Base-by-base conservation (phyloP, 495 filamentous ascomycete genomes). In the Hypoxylon fuscum region DNA sequence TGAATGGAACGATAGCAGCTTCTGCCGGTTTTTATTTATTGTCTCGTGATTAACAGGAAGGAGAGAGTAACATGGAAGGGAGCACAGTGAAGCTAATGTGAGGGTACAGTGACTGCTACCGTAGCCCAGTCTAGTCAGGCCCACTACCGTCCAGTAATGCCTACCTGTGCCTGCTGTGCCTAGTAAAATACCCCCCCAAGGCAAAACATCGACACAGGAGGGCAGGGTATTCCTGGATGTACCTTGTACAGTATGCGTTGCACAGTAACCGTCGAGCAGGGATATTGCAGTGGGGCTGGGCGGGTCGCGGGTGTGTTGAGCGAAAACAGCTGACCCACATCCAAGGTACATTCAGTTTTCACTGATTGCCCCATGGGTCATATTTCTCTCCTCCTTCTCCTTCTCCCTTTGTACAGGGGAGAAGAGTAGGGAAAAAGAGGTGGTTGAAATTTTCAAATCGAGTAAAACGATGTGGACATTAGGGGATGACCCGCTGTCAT, bases 11-110 rank as follows among this genome's bases (percentile, higher is more conserved):
- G 64, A 61, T 46, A 66, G 70, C 57, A 64, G 66, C 63, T 68
- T 47, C 66, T 54, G 55, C 59, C 60, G 64, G 63, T 42, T 56
- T 49, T 66, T 72, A 72, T 72, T 72, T 72, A 72, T 66, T 72
- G 69, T 68, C 69, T 72, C 61, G 66, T 70, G 66, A 67, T 68
- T 66, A 66, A 59, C 48, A 59, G 63, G 56, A 68, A 65, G 59
- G 65, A 67, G 44, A 67, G 44, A 68, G 59, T 58, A 57, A 65
- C 69, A 72, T 68, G 69, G 69, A 58, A 64, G 66, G 63, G 63
- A 56, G 56, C 63, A 66, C 63, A 56, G 63, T 66, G 40, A 45
- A n/a, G 29, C 38, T 11, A 49, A 34, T 10, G 40, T n/a, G 17
- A 56, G n/a, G 12, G 38, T 55, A 66, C 55, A 51, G 62, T 60